Evolutionary conservation across 768 basidiomycete genomes (phyloP).

Genomic region (Podaxis sp.): DNA sequence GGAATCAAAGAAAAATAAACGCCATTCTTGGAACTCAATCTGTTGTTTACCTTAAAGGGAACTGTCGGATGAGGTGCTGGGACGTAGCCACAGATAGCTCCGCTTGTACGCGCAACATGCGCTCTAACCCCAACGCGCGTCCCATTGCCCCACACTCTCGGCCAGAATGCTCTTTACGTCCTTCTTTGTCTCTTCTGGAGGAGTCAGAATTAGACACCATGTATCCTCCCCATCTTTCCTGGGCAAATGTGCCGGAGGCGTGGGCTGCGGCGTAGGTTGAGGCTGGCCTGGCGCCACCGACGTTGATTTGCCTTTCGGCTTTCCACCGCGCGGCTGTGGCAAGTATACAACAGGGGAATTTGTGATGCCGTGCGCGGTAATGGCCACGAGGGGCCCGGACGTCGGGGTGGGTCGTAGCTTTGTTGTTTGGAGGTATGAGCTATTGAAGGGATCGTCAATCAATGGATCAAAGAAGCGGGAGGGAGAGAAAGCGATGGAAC

Average conservation of each 20-base stretch:
- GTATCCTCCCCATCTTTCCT: constrained; percentile 54
- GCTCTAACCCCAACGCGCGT: constrained; percentile 38
- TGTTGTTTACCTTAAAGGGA: neutral
- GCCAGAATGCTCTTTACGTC: constrained; percentile 39
- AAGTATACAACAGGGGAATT: constrained; percentile 54
- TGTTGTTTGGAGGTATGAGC: neutral
- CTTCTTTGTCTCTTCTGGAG: constrained; percentile 5
- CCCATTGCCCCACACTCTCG: constrained; percentile 43
- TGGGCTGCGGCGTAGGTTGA: neutral
- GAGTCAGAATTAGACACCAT: constrained; percentile 41
- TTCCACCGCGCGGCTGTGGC: constrained; percentile 25
- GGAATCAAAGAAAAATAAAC: neutral
- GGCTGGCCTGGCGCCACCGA: constrained; percentile 27
- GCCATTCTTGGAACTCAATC: neutral
- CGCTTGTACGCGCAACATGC: neutral
- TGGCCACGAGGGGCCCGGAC: constrained; percentile 36
- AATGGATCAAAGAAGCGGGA: constrained; percentile 6
- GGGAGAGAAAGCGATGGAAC: neutral
- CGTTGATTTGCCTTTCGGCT: constrained; percentile 13
- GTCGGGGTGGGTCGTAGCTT: neutral
- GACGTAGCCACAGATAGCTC: neutral
- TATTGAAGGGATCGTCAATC: constrained; percentile 14
- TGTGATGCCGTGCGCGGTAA: constrained; percentile 39
- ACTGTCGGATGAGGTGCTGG: neutral
- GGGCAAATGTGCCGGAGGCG: constrained; percentile 43